Evolutionary conservation across 208 protist species (phyloP).

Genomic region (Trypanosoma boissoni): DNA sequence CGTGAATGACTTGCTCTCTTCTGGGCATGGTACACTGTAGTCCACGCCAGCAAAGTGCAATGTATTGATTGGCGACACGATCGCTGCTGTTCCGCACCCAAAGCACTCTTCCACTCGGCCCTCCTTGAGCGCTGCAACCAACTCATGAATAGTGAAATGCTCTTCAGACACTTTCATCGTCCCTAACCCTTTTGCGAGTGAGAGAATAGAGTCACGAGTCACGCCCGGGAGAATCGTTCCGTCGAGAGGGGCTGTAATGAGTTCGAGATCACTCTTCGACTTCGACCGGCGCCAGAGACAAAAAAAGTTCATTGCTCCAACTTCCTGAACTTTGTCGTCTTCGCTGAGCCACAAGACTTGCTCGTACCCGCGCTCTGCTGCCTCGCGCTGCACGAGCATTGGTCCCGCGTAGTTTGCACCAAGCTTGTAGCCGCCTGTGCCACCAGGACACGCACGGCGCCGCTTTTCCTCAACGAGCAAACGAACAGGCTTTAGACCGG

Average conservation of each 20-base stretch:
- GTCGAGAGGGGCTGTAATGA: slow-evolving; percentile 95
- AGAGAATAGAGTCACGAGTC: slow-evolving; percentile 95
- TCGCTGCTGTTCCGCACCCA: slow-evolving; percentile 95
- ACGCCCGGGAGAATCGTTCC: slow-evolving; percentile 95
- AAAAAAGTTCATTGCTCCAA: slow-evolving; percentile 98
- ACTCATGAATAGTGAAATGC: slow-evolving; percentile 78
- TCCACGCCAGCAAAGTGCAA: slow-evolving; percentile 81
- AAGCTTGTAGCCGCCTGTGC: slow-evolving; percentile 92
- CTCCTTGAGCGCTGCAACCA: slow-evolving; percentile 83
- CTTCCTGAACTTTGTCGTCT: slow-evolving; percentile 94
- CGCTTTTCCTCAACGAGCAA: slow-evolving; percentile 90
- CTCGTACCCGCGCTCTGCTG: slow-evolving; percentile 87
- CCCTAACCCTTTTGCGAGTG: slow-evolving; percentile 72
- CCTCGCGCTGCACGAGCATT: slow-evolving; percentile 85
- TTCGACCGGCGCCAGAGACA: slow-evolving; percentile 89
- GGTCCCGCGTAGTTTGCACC: slow-evolving; percentile 93
- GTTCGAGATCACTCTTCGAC: slow-evolving; percentile 61
- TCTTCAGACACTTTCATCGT: slow-evolving; percentile 90
- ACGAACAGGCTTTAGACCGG: slow-evolving; percentile 88
- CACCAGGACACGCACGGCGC: slow-evolving; percentile 95
- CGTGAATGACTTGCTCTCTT: slow-evolving; percentile 33
- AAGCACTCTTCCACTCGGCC: slow-evolving; percentile 93
- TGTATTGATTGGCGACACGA: slow-evolving; percentile 91
- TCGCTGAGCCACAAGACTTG: slow-evolving; percentile 98
- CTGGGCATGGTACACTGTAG: slow-evolving; percentile 49